Base-by-base conservation (phyloP, 768 basidiomycete species). In the Lanmaoa rubissima region DNA sequence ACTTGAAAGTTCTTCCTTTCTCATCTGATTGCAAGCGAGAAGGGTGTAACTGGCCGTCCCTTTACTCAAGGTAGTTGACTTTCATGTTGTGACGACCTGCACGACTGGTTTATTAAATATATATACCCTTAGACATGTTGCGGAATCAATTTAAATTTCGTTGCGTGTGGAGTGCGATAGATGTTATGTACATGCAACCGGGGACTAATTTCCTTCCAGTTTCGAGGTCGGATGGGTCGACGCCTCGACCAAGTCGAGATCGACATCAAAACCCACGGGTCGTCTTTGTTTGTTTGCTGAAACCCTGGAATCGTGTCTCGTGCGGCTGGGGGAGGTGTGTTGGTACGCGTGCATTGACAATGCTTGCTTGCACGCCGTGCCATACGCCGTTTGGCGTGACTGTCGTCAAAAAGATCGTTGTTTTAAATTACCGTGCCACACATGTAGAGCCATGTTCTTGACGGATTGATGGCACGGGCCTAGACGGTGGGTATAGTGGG, bases 401-500 rank as follows among this genome's bases (percentile, higher is more conserved):
- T 32, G 43, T 49, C 48, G 59, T 61, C 38, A 34, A 42, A 51
- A 28, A 36, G 55, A 38, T 53, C 44, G 51, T 42, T 52, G 60
- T 41, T 53, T 32, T 49, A 61, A 66, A 66, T 66, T 57, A 66
- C 65, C 65, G 62, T 40, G 48, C 24, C 9, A 8, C 55, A 56
- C 40, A 32, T 38, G 48, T 19, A 34, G 47, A 34, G 54, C 16
- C 38, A 48, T 32, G 47, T 44, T 17, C 34, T 45, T 17, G 35
- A 46, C 21, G 28, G 35, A 16, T 26, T 54, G 48, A 44, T 38
- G 53, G 40, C 31, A 46, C 53, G 61, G 58, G 57, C n/a, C 34
- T 31, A 24, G 28, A 40, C 67, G 64, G 64, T 64, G 66, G 67
- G 60, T 67, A 58, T 64, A 48, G 63, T 68, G 60, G 65, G 65